Evolutionary conservation across 805 yeast genomes (phyloP), one percentile per base, ranked within the genome.

Genomic region (Zygotorulaspora danielsina): DNA sequence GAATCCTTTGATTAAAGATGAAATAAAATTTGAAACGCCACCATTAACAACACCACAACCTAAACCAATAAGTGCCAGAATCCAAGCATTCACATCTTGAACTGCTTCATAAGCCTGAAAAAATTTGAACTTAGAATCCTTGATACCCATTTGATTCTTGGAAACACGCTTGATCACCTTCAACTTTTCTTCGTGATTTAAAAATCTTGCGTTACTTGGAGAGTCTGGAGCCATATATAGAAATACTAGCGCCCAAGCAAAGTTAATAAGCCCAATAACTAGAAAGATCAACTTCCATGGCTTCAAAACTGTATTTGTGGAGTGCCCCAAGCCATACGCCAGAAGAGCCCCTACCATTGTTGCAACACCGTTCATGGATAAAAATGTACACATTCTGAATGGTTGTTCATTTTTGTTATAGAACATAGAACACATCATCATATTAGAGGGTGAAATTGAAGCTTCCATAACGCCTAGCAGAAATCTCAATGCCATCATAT

Each of bases 161-260:
- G 65, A 42, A 26, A 53, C 50, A 21, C 54, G 45, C 12, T 50
- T 48, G 17, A 53, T 41, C 8, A 48, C 53, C 40, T 41, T 42
- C 17, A 45, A 25, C 40, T 53, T 63, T 45, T 66, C 70, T n/a
- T 60, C 55, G 24, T 61, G 65, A 16, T 42, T 54, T 39, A 65
- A 44, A 40, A 65, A 65, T 27, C 54, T 50, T 13, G 68, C 68
- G 16, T 50, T 51, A 6, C 55, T 52, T 8, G 66, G 66, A 27
- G 52, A 69, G 42, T 64, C 66, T 15, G 72, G 72, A 4, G 51
- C 47, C n/a, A 69, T 42, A 32, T 59, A 46, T 34, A 62, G 49
- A 35, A 57, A 58, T 3, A 64, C 54, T 12, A 57, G 19, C 1
- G 65, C 65, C 36, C 62, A 58, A 5, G 57, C 61, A 34, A 69